Conservation (phyloP, 225 moss, liverwort and hornwort species). For the Polytrichum formosum region DNA sequence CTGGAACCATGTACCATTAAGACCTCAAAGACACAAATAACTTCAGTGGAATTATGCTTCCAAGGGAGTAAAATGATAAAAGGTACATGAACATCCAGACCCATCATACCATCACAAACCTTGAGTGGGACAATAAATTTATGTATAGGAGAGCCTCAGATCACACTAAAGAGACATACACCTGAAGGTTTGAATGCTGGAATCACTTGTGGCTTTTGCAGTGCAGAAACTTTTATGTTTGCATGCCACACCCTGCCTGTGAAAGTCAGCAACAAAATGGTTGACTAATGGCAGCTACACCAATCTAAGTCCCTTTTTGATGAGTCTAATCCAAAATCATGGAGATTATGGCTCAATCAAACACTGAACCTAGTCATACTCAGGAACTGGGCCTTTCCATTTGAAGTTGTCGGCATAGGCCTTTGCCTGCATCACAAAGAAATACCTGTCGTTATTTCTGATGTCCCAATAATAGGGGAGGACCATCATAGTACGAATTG, state of each 20-base stretch:
- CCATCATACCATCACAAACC: no score
- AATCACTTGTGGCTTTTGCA: neutral
- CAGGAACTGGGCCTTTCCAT: constrained; percentile 59
- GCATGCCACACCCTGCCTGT: neutral
- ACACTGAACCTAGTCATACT: constrained; percentile 39
- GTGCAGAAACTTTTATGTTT: neutral
- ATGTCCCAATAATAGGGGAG: neutral
- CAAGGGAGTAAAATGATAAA: no score
- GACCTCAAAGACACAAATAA: no score
- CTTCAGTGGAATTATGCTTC: no score
- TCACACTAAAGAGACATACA: neutral
- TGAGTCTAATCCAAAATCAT: no score
- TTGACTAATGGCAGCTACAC: neutral
- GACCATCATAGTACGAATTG: neutral
- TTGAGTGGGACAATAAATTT: neutral
- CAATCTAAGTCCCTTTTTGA: neutral
- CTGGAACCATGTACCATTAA: no score
- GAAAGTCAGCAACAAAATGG: no score
- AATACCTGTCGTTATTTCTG: no score
- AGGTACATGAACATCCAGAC: no score
- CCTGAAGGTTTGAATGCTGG: neutral
- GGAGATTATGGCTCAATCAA: no score
- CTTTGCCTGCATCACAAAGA: constrained; percentile 35
- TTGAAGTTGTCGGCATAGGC: constrained; percentile 69
- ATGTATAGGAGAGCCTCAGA: constrained; percentile 6